Evolutionary conservation across 805 yeast genomes (phyloP), one percentile per base, ranked within the genome.

Genomic region (Candida patagonica): DNA sequence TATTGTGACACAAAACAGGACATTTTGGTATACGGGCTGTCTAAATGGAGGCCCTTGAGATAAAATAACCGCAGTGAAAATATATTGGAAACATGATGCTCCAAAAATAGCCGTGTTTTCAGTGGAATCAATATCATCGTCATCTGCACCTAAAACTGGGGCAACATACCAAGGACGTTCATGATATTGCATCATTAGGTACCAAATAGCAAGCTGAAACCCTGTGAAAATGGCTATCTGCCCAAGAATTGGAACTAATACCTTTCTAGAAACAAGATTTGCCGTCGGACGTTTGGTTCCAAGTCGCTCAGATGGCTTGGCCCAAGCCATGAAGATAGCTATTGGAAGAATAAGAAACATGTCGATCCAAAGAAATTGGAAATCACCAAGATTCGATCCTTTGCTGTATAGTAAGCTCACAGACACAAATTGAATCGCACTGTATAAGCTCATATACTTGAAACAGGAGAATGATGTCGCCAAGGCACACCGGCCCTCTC

Each of bases 301-400:
- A 23, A 92, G 64, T 17, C 45, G 52, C 1, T 62, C 62, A 15
- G 58, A 79, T 0, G 99, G 94, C 51, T 78, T 76, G 1, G 96
- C 80, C 97, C 98, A 92, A 4, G 96, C 88, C 98, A 92, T 66
- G 62, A 88, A 87, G 5, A 92, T 78, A 0, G 98, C 98, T 54
- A 92, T 74, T 8, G 99, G 99, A 42, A 92, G 72, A 51, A 92
- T 92, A 57, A 92, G 66, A 46, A 84, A 77, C 59, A 92, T 60
- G 62, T 92, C 99, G 57, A 92, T 92, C 74, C 88, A 87, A 49
- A 92, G 65, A 55, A 89, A 92, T 62, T 92, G 98, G 65, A 92
- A 88, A 62, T 92, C 98, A 7, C 99, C 99, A 43, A 92, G 65
- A 57, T 92, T 92, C 2, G 94, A 77, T 4, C 98, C 98, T 41